Evolutionary conservation across 225 moss, liverwort and hornwort genomes (phyloP).

Genomic region (Pleurozium schreberi): DNA sequence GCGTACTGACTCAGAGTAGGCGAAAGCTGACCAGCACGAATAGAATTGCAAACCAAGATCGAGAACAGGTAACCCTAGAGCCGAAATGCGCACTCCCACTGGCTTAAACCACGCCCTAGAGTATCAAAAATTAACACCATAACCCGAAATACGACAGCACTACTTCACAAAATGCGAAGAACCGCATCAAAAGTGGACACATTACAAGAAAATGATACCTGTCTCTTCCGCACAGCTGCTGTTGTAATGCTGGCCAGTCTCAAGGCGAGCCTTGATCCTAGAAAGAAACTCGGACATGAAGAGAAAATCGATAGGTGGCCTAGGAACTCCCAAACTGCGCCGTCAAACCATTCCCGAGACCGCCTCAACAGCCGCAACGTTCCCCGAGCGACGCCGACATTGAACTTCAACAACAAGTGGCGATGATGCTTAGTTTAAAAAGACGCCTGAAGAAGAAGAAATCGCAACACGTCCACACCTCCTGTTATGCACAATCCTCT

Average conservation of each 20-base stretch:
- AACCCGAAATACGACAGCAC: background rate
- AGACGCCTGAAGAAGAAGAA: background rate
- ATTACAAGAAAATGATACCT: constrained; percentile 30
- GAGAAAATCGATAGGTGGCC: constrained; percentile 25
- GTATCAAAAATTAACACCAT: background rate
- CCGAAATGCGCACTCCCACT: background rate
- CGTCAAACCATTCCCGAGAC: constrained; percentile 38
- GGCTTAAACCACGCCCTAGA: constrained; percentile 1
- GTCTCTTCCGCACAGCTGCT: constrained; percentile 61
- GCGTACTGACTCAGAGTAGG: background rate
- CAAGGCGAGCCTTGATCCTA: constrained; percentile 99
- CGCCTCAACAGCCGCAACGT: background rate
- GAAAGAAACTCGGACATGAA: constrained; percentile 99
- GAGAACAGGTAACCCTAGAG: constrained; percentile 4
- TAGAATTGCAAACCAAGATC: background rate
- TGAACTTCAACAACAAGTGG: background rate
- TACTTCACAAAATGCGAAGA: background rate
- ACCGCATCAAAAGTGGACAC: background rate
- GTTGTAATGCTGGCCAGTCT: constrained; percentile 92
- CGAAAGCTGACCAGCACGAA: background rate
- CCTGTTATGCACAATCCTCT: background rate
- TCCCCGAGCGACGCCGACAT: background rate
- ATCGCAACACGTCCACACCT: background rate
- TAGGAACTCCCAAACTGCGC: constrained; percentile 13
- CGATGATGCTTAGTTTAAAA: background rate